Conservation (phyloP, 129 eudicot genomes). For the Dittrichia graveolens region DNA sequence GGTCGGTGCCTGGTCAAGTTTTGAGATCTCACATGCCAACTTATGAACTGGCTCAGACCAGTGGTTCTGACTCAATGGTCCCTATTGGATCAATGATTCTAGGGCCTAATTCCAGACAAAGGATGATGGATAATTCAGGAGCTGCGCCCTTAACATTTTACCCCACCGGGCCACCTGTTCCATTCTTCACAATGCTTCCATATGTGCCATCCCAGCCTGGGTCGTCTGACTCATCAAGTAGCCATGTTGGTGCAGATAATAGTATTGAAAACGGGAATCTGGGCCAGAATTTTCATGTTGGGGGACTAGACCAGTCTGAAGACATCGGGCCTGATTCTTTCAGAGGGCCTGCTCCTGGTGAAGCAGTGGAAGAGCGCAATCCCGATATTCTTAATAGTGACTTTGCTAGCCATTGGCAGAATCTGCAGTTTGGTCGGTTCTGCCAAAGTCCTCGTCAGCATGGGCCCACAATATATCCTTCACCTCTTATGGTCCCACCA, state of each 20-base stretch:
- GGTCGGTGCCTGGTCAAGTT: slow-evolving; percentile 39
- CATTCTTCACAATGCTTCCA: slow-evolving; percentile 85
- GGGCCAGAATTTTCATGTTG: slow-evolving; percentile 39
- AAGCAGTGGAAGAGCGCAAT: slow-evolving; percentile 44
- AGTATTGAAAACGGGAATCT: slow-evolving; percentile 50
- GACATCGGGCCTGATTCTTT: slow-evolving; percentile 33
- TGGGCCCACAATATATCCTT: slow-evolving; percentile 57
- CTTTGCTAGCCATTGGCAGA: slow-evolving; percentile 89
- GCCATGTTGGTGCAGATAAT: slow-evolving; percentile 51
- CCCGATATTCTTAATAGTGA: slow-evolving; percentile 84
- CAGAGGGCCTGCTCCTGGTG: slow-evolving; percentile 41
- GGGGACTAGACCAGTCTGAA: slow-evolving; percentile 41
- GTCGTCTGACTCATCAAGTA: slow-evolving; percentile 54
- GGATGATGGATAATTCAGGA: slow-evolving; percentile 65
- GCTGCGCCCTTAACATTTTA: slow-evolving; percentile 57
- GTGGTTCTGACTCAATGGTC: slow-evolving; percentile 63
- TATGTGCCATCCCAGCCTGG: slow-evolving; percentile 56
- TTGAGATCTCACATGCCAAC: slow-evolving; percentile 44
- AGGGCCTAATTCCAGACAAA: slow-evolving; percentile 64
- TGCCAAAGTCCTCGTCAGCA: slow-evolving; percentile 67
- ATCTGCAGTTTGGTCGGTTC: slow-evolving; percentile 74
- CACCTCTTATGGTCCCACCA: slow-evolving; percentile 84
- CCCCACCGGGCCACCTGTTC: slow-evolving; percentile 98
- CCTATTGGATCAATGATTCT: slow-evolving; percentile 62
- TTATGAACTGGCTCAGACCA: slow-evolving; percentile 63